Evolutionary conservation across 78 protist species (phyloP), one percentile per base, ranked within the genome.

Genomic region (Protostelium mycophagum): DNA sequence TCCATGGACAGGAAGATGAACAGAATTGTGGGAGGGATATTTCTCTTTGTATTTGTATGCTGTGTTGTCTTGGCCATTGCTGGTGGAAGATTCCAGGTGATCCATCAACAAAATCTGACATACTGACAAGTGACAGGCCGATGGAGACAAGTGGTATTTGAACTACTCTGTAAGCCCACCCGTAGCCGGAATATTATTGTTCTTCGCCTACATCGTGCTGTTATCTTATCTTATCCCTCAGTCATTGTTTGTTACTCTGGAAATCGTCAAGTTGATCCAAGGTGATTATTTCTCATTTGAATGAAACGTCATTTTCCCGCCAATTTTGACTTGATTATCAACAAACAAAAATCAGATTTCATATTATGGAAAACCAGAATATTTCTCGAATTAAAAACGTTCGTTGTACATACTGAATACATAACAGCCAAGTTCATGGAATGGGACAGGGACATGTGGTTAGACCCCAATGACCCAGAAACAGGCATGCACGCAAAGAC

Each of bases 191-290:
- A 73, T 94, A 28, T 35, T 73, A 29, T 88, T 89, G 29, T 94
- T 94, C 88, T 94, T 94, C 51, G 87, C 96, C 34, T 94, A 94
- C 38, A 91, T 94, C 39, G 93, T 91, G 63, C 73, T 94, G 28
- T 89, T 94, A 37, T 90, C 90, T 39, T 91, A 90, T 0, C 86
- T 94, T 90, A 94, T 94, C 35, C 96, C 96, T 23, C 88, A 91
- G 38, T 94, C 96, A 29, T 83, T 94, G 0, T 89, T 93, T 91
- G 96, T 94, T 9, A 94, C 96, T n/a, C 31, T 94, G 51, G 96
- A 94, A 37, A 88, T 94, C 84, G 96, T 90, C 0, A 91, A 89
- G 89, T 86, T 94, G 35, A 90, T 91, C 10, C 96, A 94, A 36
- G 92, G 85, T 5, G 38, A 86, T 1, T 63, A 28, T 0, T 88